Base-by-base conservation (phyloP, 2,329 filamentous ascomycete species). In the Teratosphaeria epicoccoides region DNA sequence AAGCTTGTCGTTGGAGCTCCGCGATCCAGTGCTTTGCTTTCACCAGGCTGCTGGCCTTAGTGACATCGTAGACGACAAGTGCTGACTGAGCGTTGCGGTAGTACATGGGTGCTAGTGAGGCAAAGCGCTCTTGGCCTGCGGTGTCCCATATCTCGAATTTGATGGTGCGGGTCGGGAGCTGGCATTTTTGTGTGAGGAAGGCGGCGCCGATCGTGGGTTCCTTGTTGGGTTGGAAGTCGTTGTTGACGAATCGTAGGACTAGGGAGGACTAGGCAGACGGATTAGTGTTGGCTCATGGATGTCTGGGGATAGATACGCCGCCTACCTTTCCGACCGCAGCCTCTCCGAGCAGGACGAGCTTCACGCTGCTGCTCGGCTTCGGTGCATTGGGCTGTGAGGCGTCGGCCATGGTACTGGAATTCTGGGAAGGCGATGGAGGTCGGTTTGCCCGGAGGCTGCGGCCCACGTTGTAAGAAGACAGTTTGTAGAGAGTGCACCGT, bases 191-290 rank as follows among this genome's bases (percentile, higher is more conserved):
- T 62, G 93, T 98, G 60, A 98, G 76, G 75, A 98, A 98, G 58
- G 93, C 93, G 66, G 93, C 93, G 78, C 93, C 93, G 73, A 98
- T 98, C 59, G 93, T 98, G 56, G 93, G 93, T 71, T 98, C 93
- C 78, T 97, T 97, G 74, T 97, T 97, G 74, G 97, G 93, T 76
- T 98, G 93, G 67, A 98, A 98, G 73, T 97, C 91, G 75, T 98
- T 93, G 79, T 97, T 97, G 69, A 98, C 93, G 73, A 98, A 98
- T 67, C 93, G 88, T 68, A 98, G 80, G 57, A 98, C 93, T 53
- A 98, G 83, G 45, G 93, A 98, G 47, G 93, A 97, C 93, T 95
- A 65, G 23, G 52, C 25, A 51, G 51, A 51, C 48, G 50, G 20
- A 49, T 56, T 50, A 53, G 50, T 66, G n/a, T 22, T 46, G 51